Conservation (phyloP, 2,329 filamentous ascomycete species). For the Biscogniauxia marginata region DNA sequence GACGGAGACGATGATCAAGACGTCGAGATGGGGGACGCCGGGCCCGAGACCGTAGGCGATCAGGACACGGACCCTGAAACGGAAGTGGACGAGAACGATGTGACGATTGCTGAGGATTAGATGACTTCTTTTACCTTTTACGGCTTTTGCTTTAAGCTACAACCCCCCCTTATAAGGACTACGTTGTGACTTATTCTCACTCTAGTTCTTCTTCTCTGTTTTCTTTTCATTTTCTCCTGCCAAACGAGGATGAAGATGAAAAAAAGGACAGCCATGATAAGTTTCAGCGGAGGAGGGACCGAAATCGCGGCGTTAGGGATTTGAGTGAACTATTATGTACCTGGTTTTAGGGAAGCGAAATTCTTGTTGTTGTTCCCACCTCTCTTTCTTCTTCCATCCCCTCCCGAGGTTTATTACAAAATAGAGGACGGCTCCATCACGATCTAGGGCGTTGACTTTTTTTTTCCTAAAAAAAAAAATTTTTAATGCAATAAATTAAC, state of each 20-base stretch:
- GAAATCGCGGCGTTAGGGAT: slow-evolving; percentile 3
- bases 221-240: neutral
- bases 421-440: no score
- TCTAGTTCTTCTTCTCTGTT: neutral
- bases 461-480: no score
- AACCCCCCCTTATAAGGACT: no score
- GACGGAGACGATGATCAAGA: slow-evolving; percentile 23
- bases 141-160: neutral
- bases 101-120: slow-evolving; percentile 22
- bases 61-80: slow-evolving; percentile 31
- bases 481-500: no score
- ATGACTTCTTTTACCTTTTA: neutral
- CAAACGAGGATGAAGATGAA: neutral
- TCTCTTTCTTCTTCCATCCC: neutral
- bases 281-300: neutral
- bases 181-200: neutral
- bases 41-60: slow-evolving; percentile 13
- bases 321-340: neutral
- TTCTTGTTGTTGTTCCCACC: neutral
- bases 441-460: no score
- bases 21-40: slow-evolving; percentile 24
- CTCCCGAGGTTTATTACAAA: neutral
- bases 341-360: neutral
- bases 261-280: neutral
- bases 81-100: slow-evolving; percentile 33